Conservation (phyloP, 2,329 filamentous ascomycete species). For the Colletotrichum lindemuthianum region DNA sequence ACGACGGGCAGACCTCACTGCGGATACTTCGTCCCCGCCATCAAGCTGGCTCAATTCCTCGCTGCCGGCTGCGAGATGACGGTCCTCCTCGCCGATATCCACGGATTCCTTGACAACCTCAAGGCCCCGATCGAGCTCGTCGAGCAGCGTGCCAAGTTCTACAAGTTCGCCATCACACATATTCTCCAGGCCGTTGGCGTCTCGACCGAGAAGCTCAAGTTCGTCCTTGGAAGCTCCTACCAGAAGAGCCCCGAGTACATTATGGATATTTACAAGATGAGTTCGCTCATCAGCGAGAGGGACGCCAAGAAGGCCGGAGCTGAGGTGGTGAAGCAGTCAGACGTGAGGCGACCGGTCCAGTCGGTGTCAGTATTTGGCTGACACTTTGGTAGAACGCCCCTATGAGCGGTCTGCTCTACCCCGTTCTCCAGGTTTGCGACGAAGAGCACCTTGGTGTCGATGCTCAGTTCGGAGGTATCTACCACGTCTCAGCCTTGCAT, state of each 20-base stretch:
- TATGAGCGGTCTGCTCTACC: conserved; percentile 81
- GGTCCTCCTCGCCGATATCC: conserved; percentile 79
- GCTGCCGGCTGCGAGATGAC: conserved; percentile 85
- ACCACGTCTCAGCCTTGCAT: background rate
- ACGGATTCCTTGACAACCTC: conserved; percentile 83
- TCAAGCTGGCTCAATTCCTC: conserved; percentile 91
- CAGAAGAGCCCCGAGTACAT: conserved; percentile 77
- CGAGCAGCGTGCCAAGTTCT: conserved; percentile 84
- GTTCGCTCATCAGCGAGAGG: conserved; percentile 76
- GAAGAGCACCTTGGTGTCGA: conserved; percentile 91
- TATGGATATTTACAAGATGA: conserved; percentile 88
- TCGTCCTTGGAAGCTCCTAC: conserved; percentile 87
- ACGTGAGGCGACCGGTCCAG: conserved; percentile 40
- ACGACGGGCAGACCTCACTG: conserved; percentile 89
- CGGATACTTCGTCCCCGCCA: conserved; percentile 87
- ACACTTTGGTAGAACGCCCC: conserved; percentile 56
- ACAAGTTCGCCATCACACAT: conserved; percentile 78
- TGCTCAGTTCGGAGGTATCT: conserved; percentile 83
- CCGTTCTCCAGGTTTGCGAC: conserved; percentile 89
- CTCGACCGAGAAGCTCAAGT: conserved; percentile 79
- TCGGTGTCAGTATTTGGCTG: background rate
- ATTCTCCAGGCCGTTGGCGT: conserved; percentile 83
- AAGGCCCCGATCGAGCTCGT: conserved; percentile 92
- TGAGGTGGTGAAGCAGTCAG: conserved; percentile 93
- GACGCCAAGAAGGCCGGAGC: conserved; percentile 91